Conservation (phyloP, 2,329 filamentous ascomycete species). For the Elsinoe batatas region DNA sequence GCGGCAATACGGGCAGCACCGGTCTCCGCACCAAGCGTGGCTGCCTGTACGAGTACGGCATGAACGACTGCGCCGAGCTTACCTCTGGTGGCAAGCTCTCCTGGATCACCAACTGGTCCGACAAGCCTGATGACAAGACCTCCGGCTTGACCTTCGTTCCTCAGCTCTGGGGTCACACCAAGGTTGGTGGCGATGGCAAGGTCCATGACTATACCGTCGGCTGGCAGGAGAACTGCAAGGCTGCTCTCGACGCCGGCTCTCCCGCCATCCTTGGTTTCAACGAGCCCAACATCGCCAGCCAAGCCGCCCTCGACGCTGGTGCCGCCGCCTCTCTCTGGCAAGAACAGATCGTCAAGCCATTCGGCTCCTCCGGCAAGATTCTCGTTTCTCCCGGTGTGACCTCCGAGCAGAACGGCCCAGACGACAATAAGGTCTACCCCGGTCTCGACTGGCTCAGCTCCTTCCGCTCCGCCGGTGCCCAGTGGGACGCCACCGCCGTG, state of each 20-base stretch:
- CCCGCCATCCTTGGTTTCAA: slow-evolving; percentile 58
- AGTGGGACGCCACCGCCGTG: slow-evolving; percentile 52
- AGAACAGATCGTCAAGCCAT: slow-evolving; percentile 38
- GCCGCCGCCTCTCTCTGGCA: slow-evolving; percentile 46
- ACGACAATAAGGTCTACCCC: slow-evolving; percentile 30
- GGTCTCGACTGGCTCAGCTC: slow-evolving; percentile 48
- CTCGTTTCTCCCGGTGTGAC: slow-evolving; percentile 53
- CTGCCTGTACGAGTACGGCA: slow-evolving; percentile 32
- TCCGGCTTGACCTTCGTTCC: slow-evolving; percentile 51
- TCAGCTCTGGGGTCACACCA: slow-evolving; percentile 49
- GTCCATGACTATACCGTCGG: slow-evolving; percentile 32
- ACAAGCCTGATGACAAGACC: slow-evolving; percentile 31
- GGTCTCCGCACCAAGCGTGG: slow-evolving; percentile 37
- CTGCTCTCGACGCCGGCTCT: slow-evolving; percentile 45
- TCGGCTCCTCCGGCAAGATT: slow-evolving; percentile 35
- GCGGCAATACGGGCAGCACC: slow-evolving; percentile 42
- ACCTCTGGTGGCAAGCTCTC: slow-evolving; percentile 36
- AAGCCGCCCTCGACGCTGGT: slow-evolving; percentile 48
- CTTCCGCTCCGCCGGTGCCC: slow-evolving; percentile 45
- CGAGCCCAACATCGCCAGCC: slow-evolving; percentile 55
- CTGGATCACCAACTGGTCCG: slow-evolving; percentile 61
- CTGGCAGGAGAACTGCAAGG: slow-evolving; percentile 45
- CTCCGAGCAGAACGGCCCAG: slow-evolving; percentile 38
- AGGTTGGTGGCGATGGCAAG: slow-evolving; percentile 19
- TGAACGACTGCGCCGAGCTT: slow-evolving; percentile 50